Evolutionary conservation across 2,329 filamentous ascomycete species (phyloP).

Genomic region (Lojkania enalia): DNA sequence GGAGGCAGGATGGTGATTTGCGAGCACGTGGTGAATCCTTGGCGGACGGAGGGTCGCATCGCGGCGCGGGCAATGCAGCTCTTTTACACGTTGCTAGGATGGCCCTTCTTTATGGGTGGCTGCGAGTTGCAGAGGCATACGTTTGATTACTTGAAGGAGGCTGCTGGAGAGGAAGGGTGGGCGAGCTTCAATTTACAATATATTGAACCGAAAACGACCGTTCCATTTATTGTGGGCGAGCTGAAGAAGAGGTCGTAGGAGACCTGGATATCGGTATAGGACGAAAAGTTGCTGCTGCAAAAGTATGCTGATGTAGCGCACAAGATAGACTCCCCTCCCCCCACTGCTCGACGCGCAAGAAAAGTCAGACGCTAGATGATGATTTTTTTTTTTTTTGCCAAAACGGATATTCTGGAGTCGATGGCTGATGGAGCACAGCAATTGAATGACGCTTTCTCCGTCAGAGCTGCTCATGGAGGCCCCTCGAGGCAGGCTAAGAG

Average conservation of each 20-base stretch:
- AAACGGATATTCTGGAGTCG: no score
- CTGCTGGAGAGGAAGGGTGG: conserved; percentile 49
- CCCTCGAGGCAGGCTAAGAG: no score
- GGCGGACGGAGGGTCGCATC: conserved; percentile 51
- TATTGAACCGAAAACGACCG: conserved; percentile 28
- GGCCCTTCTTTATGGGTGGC: conserved; percentile 57
- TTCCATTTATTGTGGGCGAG: conserved; percentile 45
- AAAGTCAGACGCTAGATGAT: no score
- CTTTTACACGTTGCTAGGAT: conserved; percentile 51
- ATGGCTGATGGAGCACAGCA: no score
- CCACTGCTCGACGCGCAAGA: no score
- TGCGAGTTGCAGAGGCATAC: conserved; percentile 58
- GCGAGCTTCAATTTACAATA: conserved; percentile 52
- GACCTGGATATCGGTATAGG: no score
- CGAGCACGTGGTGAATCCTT: conserved; percentile 60
- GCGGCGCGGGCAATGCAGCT: conserved; percentile 52
- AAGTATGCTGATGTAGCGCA: no score
- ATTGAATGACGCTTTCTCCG: no score
- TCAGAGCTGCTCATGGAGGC: no score
- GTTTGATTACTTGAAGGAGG: conserved; percentile 46
- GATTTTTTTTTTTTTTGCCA: no score
- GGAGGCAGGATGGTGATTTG: conserved; percentile 59
- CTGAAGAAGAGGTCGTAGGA: conserved; percentile 38
- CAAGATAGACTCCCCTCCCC: no score
- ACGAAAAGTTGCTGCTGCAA: no score